Percentiles rank a stretch among this genome's conserved stretches.
phyloP scores from a whole-genome alignment of 257 asterid genomes.

The Solanum etuberosum region DNA sequence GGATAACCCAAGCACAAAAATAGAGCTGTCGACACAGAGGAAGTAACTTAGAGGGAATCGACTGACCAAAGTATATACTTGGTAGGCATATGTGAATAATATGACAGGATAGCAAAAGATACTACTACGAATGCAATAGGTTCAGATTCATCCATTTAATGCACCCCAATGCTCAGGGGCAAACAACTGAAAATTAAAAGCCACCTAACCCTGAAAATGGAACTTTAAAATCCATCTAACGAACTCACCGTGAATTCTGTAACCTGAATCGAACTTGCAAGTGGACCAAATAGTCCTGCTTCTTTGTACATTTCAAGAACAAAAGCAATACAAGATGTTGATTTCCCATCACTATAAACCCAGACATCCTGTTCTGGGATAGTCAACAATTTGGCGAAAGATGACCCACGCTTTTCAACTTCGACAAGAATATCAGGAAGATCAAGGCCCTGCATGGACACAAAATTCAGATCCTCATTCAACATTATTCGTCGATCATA shows the following conservation, averaged over 20 bases:
- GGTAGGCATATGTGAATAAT: background rate
- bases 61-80: background rate
- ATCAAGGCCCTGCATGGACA: constrained; percentile 43
- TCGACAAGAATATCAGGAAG: constrained; percentile 83
- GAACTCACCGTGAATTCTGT: constrained; percentile 89
- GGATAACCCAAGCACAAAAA: background rate
- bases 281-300: constrained; percentile 75
- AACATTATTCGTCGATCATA: background rate
- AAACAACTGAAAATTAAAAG: background rate
- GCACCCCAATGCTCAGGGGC: background rate
- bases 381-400: constrained; percentile 73
- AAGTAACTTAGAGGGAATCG: background rate
- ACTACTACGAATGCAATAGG: background rate
- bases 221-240: background rate
- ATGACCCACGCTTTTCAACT: constrained; percentile 72
- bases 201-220: background rate
- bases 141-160: background rate
- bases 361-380: constrained; percentile 83
- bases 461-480: background rate
- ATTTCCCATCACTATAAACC: constrained; percentile 82
- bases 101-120: background rate
- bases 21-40: background rate
- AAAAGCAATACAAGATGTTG: constrained; percentile 85
- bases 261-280: constrained; percentile 66
- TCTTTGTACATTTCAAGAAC: constrained; percentile 77